Base-by-base conservation (phyloP, 2,329 filamentous ascomycete genomes). In the Stylonectria norvegica region DNA sequence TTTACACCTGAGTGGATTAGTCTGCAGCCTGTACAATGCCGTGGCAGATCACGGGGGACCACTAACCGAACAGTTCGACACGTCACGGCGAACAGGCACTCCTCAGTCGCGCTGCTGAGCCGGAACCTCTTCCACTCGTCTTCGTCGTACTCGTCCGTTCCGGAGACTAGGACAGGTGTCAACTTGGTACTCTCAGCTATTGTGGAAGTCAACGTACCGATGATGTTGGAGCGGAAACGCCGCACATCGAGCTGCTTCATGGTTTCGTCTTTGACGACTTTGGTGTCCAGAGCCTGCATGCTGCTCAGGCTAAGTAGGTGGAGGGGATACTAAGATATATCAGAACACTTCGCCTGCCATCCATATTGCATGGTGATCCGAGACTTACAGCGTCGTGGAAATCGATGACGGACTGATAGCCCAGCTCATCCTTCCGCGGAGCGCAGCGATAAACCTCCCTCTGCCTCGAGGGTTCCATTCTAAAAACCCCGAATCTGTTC, bases 141-240 rank as follows among this genome's bases (percentile, higher is more conserved):
- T 60, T 90, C 85, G 14, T 79, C 75, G 53, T 85, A 88, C 4
- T 81, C 70, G 2, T 75, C 67, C 0, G 75, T 71, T 4, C 83
- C 83, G 4, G 79, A 77, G 35, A 86, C 76, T 79, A 22, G 5
- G 39, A 11, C 8, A 8, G 22, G 22, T 25, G 12, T 8, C 22
- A 25, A 25, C 22, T 12, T 25, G 22, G 8, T 25, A 25, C 22
- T 12, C 12, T 8, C 7, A 15, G 7, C 15, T 34, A 34, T 32
- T 36, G 38, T 18, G 19, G 17, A 14, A 18, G 15, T n/a, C n/a
- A n/a, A 15, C 11, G 60, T 62, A 81, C 78, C 64, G 50, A 87
- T 81, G 22, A 90, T 79, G 53, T 90, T 89, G 25, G 85, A 76
- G 17, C 85, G 75, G 63, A 87, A 89, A 10, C 83, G 75, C 12